Conservation (phyloP, 441 rosid genomes). For the Syzygium malaccense region DNA sequence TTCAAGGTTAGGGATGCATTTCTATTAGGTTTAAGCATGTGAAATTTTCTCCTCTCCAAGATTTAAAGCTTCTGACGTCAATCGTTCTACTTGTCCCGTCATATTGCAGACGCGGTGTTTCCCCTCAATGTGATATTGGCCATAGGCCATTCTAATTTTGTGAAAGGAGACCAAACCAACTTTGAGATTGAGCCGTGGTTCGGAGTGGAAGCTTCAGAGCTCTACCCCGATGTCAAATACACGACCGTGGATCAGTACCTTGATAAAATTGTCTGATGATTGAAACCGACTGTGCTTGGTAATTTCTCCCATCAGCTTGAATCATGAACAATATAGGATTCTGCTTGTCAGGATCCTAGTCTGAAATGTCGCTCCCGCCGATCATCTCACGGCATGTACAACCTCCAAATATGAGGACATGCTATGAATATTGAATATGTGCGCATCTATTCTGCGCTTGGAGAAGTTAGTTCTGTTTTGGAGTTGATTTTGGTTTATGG, state of each 20-base stretch:
- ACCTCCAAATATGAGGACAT: neutral
- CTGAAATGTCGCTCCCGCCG: neutral
- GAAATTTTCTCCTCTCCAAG: neutral
- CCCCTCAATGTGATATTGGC: conserved; percentile 33
- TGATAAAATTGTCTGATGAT: conserved; percentile 23
- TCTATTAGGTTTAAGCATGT: neutral
- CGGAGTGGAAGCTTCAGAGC: conserved; percentile 62
- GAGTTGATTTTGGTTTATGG: neutral
- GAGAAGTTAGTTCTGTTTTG: neutral
- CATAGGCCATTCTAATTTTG: conserved; percentile 34
- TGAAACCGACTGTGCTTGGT: neutral
- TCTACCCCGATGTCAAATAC: conserved; percentile 65
- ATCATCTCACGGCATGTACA: neutral
- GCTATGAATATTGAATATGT: neutral
- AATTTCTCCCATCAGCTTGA: neutral
- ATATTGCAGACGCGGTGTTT: conserved; percentile 27
- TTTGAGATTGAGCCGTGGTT: conserved; percentile 50
- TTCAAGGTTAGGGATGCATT: conserved; percentile 26
- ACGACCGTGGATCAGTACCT: conserved; percentile 56
- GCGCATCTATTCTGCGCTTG: neutral
- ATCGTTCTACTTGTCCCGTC: neutral
- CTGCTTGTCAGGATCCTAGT: neutral
- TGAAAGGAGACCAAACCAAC: conserved; percentile 60
- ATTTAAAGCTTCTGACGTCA: neutral
- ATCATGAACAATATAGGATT: neutral